These are phyloP conservation scores for Auricularia auricula-judae DNA, from an alignment of 768 basidiomycete genomes.

Conservation along the genomic window DNA sequence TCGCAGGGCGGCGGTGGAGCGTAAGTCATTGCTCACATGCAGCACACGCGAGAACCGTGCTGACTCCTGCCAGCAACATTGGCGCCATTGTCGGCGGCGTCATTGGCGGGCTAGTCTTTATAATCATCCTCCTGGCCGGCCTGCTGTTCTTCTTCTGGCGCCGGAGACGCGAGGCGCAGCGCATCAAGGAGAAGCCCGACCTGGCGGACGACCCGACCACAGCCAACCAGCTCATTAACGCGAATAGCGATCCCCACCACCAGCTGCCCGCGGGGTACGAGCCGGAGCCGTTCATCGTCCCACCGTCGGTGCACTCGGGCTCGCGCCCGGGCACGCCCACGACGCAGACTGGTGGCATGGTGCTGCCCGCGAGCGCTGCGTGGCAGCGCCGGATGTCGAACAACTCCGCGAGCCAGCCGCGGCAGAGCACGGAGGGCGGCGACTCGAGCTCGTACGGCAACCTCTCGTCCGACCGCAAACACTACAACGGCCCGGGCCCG, in stretches of 20 bases:
- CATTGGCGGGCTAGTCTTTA: slow-evolving; percentile 26
- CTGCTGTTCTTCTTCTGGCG: slow-evolving; percentile 39
- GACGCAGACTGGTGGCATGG: neutral
- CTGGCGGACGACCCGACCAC: slow-evolving; percentile 44
- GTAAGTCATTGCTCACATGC: neutral
- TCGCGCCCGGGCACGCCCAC: neutral
- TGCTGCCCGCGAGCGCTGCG: neutral
- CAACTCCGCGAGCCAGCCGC: neutral
- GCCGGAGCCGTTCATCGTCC: slow-evolving; percentile 66
- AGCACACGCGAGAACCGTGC: neutral
- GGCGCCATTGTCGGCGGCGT: slow-evolving; percentile 49
- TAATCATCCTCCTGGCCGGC: slow-evolving; percentile 20
- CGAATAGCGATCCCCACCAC: slow-evolving; percentile 20
- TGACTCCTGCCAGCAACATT: slow-evolving; percentile 4
- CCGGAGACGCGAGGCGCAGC: slow-evolving; percentile 30
- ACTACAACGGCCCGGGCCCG: slow-evolving; percentile 16
- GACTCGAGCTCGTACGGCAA: slow-evolving; percentile 16
- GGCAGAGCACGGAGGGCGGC: slow-evolving; percentile 17
- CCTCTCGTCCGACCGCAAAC: slow-evolving; percentile 10
- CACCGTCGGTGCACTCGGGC: slow-evolving; percentile 33
- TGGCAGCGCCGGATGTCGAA: neutral
- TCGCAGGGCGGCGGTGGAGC: slow-evolving; percentile 22
- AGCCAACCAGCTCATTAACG: slow-evolving; percentile 40
- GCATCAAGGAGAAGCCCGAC: slow-evolving; percentile 45
- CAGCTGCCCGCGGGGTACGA: slow-evolving; percentile 61